Base-by-base conservation (phyloP, 495 filamentous ascomycete genomes). In the Aspergillus conjunctus region DNA sequence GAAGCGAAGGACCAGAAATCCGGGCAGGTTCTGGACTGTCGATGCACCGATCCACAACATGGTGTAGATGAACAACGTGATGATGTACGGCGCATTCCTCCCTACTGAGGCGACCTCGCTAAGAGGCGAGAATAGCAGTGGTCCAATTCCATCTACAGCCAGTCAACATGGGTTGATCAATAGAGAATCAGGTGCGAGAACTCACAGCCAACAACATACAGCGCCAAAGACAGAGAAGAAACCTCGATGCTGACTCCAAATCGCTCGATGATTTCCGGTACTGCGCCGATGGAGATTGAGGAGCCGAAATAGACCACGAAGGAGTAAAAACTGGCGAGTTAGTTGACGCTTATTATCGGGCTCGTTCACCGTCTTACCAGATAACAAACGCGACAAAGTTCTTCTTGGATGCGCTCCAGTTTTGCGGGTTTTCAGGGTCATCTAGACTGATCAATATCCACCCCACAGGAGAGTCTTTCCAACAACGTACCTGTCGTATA, bases 1-100 rank as follows among this genome's bases (percentile, higher is more conserved):
- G 67, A 82, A 82, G 1, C 80, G 77, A 1, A 82, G 66, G 5
- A 77, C 72, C 21, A 81, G 60, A 6, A 82, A 61, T 0, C 76
- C 77, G 1, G 73, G 55, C 49, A 75, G 74, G 58, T 76, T 77
- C 49, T 75, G 57, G 9, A 76, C 73, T 3, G 78, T 60, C 6
- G 77, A 69, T 3, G 71, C 68, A 1, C 74, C 73, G 4, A 80
- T 60, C 39, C 58, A 61, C 20, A 83, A 60, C 21, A 82, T 66
- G 20, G 77, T 66, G 68, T 80, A 84, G n/a, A 83, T 62, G 26
- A 61, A 67, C 26, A 79, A 70, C 2, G 78, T 71, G 41, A 74
- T 45, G n/a, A 81, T 71, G 66, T 83, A 82, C 1, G 73, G 71
- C n/a, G 73, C 69, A 46, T 77, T 82, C 6, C 80, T 71, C 22